Evolutionary conservation across 1,284 basidiomycete genomes (phyloP).

Genomic region (Trichosporon sp.): DNA sequence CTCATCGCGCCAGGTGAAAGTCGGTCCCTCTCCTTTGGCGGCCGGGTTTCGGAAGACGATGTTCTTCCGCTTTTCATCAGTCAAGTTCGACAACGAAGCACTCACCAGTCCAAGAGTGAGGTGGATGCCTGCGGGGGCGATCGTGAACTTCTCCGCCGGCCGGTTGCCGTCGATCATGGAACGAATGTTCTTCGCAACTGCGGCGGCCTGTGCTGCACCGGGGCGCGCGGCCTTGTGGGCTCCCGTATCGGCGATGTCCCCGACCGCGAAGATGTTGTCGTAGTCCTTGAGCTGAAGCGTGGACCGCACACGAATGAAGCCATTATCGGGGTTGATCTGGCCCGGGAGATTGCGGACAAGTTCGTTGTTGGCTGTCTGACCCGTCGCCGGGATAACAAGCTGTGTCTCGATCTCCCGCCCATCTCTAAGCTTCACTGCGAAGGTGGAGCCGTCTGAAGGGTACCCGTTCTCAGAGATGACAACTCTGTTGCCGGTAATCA

Average conservation of each 20-base stretch:
- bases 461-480: constrained; percentile 47
- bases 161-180: constrained; percentile 22
- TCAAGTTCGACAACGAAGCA: background rate
- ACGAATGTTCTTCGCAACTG: constrained; percentile 40
- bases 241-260: constrained; percentile 65
- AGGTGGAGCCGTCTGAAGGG: constrained; percentile 31
- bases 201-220: constrained; percentile 40
- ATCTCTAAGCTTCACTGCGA: constrained; percentile 38
- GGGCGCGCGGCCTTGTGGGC: constrained; percentile 59
- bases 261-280: constrained; percentile 62
- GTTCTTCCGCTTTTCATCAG: constrained; percentile 17
- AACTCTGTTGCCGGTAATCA: constrained; percentile 30
- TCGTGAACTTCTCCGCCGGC: constrained; percentile 2
- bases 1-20: constrained; percentile 19
- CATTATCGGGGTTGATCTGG: constrained; percentile 32
- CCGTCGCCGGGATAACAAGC: constrained; percentile 41
- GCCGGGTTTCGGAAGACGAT: constrained; percentile 25
- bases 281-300: constrained; percentile 51
- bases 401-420: constrained; percentile 37
- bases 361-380: constrained; percentile 50
- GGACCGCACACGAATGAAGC: constrained; percentile 43
- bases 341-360: constrained; percentile 33
- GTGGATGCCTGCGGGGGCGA: constrained; percentile 20
- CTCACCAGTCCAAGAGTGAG: constrained; percentile 25
- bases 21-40: constrained; percentile 14